phyloP scores from a whole-genome alignment of 305 asterid species.

The Plantago lanceolata region DNA sequence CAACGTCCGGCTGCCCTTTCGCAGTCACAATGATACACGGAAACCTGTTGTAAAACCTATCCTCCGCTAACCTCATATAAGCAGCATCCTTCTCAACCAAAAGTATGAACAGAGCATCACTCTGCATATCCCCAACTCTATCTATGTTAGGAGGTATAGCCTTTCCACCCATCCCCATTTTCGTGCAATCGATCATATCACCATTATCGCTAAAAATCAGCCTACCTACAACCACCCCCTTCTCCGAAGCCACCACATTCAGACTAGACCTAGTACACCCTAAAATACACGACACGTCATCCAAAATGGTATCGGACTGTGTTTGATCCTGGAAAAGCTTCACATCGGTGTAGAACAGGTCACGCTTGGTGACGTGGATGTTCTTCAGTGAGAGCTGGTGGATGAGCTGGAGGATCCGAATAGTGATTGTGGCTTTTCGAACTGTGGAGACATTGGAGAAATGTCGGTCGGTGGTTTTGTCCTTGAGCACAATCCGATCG shows the following conservation, averaged over 20 bases:
- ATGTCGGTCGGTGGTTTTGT: conserved; percentile 66
- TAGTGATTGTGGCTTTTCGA: conserved; percentile 67
- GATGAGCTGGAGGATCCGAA: conserved; percentile 72
- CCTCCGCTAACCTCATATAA: conserved; percentile 78
- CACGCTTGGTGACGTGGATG: conserved; percentile 92
- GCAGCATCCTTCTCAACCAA: conserved; percentile 91
- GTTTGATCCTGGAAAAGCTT: conserved; percentile 78
- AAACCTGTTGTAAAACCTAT: conserved; percentile 68
- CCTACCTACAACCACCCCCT: conserved; percentile 84
- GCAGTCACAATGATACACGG: conserved; percentile 89
- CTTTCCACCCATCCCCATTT: conserved; percentile 91
- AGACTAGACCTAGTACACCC: conserved; percentile 83
- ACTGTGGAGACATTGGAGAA: conserved; percentile 75
- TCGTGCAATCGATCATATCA: conserved; percentile 83
- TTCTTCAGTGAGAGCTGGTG: conserved; percentile 66
- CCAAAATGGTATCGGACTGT: conserved; percentile 77
- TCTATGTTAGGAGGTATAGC: conserved; percentile 90
- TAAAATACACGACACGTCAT: conserved; percentile 70
- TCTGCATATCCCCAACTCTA: conserved; percentile 86
- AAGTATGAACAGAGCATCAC: conserved; percentile 74
- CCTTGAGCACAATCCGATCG: conserved; percentile 75
- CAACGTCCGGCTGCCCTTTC: conserved; percentile 81
- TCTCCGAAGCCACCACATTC: conserved; percentile 75
- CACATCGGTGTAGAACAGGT: conserved; percentile 86
- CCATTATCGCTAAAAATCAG: conserved; percentile 73